phyloP scores from a whole-genome alignment of 2,329 filamentous ascomycete species.

The Chaetomium sp. region DNA sequence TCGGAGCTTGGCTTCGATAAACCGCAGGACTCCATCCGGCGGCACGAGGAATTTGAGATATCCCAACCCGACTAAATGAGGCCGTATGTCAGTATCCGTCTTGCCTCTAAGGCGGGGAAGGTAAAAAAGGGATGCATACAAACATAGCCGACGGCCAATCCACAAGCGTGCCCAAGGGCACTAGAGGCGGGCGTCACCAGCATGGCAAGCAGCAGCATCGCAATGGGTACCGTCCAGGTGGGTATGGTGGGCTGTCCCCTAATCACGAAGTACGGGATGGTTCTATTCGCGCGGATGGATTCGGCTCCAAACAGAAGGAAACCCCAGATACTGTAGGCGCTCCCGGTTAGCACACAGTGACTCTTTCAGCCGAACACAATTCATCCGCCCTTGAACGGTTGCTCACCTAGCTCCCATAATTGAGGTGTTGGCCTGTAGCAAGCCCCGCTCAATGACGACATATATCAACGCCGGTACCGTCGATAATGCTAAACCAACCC shows the following conservation, averaged over 20 bases:
- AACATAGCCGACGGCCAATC: conserved; percentile 80
- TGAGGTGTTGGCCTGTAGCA: conserved; percentile 70
- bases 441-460: conserved; percentile 71
- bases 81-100: conserved; percentile 30
- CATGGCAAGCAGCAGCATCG: conserved; percentile 71
- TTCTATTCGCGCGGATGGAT: conserved; percentile 79
- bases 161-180: conserved; percentile 83
- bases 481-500: conserved; percentile 60
- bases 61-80: conserved; percentile 70
- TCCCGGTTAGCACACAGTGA: conserved; percentile 10
- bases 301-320: conserved; percentile 86
- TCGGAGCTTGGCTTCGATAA: conserved; percentile 86
- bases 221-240: conserved; percentile 88
- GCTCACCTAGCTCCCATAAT: conserved; percentile 83
- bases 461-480: conserved; percentile 83
- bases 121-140: conserved; percentile 60
- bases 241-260: conserved; percentile 67
- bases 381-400: conserved; percentile 7
- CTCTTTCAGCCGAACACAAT: not conserved
- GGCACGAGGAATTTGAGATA: conserved; percentile 89
- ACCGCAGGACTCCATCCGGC: conserved; percentile 83
- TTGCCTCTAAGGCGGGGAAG: not conserved
- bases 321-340: conserved; percentile 73
- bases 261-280: conserved; percentile 75
- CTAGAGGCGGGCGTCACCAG: conserved; percentile 80